Percentiles rank a stretch among this genome's conserved stretches.
Evolutionary conservation across 192 early-diverging fungal species (phyloP).

Genomic region (Spinellus fusiger): DNA sequence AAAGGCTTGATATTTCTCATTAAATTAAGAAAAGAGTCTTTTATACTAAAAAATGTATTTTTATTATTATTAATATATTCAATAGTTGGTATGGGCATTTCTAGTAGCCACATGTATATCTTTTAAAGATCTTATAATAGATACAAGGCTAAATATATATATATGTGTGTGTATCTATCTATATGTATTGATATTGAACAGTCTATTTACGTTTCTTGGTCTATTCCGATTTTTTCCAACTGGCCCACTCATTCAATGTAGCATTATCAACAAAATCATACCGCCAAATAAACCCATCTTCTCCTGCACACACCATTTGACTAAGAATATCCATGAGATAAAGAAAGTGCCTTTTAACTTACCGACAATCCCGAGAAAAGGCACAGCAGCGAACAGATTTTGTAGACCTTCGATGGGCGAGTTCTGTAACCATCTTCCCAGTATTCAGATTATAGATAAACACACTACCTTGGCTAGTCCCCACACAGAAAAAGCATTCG

Average conservation of each 20-base stretch:
- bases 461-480: constrained; percentile 64
- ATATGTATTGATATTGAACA: not conserved
- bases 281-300: constrained; percentile 78
- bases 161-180: not conserved
- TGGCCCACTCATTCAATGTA: constrained; percentile 66
- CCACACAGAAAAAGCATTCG: constrained; percentile 66
- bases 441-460: constrained; percentile 67
- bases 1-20: too few species aligned
- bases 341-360: constrained; percentile 6
- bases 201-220: not conserved
- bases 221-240: constrained; percentile 31
- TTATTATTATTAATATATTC: too few species aligned
- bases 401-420: constrained; percentile 71
- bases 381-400: constrained; percentile 74
- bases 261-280: constrained; percentile 77
- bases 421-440: constrained; percentile 55
- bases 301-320: constrained; percentile 66
- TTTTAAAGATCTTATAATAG: not conserved
- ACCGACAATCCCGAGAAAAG: constrained; percentile 73
- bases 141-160: not conserved
- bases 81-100: too few species aligned
- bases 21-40: too few species aligned
- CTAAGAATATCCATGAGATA: constrained; percentile 21
- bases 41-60: too few species aligned
- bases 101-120: too few species aligned